phyloP scores from a whole-genome alignment of 2,329 filamentous ascomycete genomes.

The Dothistroma pini region DNA sequence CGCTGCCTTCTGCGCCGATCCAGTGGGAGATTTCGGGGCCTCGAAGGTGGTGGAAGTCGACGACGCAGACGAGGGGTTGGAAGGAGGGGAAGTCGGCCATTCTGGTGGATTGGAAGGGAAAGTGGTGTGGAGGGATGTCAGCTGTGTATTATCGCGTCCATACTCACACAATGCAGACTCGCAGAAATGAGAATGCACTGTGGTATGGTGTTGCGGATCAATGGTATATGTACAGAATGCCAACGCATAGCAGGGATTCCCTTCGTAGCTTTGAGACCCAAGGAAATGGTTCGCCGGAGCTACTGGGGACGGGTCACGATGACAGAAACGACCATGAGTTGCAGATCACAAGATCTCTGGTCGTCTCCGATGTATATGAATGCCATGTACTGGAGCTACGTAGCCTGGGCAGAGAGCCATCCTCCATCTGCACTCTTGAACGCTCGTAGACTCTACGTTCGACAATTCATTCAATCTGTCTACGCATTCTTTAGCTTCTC shows the following conservation, averaged over 20 bases:
- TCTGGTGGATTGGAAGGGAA: background rate
- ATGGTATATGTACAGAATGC: background rate
- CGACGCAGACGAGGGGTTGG: slow-evolving; percentile 48
- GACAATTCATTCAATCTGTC: background rate
- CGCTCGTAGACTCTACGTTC: slow-evolving; percentile 3
- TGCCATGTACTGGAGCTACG: background rate
- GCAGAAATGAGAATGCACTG: background rate
- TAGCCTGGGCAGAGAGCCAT: background rate
- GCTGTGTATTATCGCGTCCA: background rate
- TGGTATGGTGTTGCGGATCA: background rate
- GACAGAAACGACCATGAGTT: background rate
- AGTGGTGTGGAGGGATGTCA: background rate
- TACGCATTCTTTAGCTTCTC: slow-evolving; percentile 72
- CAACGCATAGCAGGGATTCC: background rate
- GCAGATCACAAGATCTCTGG: background rate
- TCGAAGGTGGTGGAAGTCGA: slow-evolving; percentile 53
- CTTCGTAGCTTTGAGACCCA: background rate
- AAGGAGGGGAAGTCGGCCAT: slow-evolving; percentile 30
- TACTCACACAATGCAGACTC: background rate
- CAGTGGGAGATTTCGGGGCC: slow-evolving; percentile 93
- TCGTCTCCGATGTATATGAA: background rate
- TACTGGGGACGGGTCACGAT: background rate
- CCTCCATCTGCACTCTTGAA: background rate
- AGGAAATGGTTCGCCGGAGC: background rate
- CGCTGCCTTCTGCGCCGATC: slow-evolving; percentile 73